These are phyloP conservation scores for Geranomyces variabilis DNA, from an alignment of 192 early-diverging fungal genomes.

Conservation along the genomic window DNA sequence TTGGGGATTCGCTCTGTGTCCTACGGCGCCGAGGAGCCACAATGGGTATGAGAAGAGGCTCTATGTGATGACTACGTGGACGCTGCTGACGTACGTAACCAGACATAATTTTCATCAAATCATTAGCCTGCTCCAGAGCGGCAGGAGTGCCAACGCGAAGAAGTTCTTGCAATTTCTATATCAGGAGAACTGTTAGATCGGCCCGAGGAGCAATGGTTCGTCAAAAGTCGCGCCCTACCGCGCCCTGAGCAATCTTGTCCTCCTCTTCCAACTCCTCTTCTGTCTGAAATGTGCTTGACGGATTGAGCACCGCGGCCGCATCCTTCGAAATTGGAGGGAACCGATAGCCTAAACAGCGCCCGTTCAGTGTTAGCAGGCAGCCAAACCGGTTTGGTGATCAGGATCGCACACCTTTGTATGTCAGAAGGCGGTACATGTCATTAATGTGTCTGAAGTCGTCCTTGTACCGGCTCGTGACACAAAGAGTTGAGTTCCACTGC, in stretches of 20 bases:
- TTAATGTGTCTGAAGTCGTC: conserved; percentile 93
- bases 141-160: conserved; percentile 91
- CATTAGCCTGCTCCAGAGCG: conserved; percentile 94
- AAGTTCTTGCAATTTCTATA: conserved; percentile 92
- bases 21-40: conserved; percentile 6
- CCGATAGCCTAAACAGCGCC: conserved; percentile 61
- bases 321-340: conserved; percentile 70
- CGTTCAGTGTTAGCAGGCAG: neutral
- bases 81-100: conserved; percentile 74
- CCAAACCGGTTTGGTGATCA: neutral
- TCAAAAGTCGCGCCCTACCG: conserved; percentile 55
- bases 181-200: neutral
- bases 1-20: conserved; percentile 65
- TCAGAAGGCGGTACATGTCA: conserved; percentile 90
- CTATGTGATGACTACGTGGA: neutral
- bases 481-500: conserved; percentile 91
- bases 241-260: conserved; percentile 81
- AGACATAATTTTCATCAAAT: conserved; percentile 96
- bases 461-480: conserved; percentile 84
- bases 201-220: neutral
- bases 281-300: conserved; percentile 75
- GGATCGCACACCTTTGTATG: conserved; percentile 72
- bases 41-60: neutral
- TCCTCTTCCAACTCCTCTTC: conserved; percentile 95
- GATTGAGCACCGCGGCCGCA: conserved; percentile 65